phyloP scores from a whole-genome alignment of 176 grass and related monocot genomes.

The Guadua angustifolia region DNA sequence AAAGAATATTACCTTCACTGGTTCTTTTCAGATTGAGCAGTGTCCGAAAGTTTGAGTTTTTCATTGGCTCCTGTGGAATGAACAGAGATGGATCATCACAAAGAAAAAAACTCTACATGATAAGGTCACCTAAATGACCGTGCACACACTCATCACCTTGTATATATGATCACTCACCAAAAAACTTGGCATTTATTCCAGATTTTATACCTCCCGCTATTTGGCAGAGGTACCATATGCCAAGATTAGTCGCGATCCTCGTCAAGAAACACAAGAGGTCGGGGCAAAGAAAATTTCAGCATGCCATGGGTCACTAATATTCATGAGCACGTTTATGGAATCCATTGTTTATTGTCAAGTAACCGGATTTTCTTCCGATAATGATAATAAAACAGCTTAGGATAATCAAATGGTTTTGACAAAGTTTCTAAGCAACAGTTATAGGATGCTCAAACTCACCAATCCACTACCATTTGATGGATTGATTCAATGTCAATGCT shows the following conservation, averaged over 20 bases:
- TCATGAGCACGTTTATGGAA: conserved; percentile 9
- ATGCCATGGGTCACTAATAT: not conserved
- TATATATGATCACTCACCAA: conserved; percentile 50
- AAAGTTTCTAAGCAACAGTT: no score
- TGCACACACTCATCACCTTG: not conserved
- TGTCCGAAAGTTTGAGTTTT: conserved; percentile 64
- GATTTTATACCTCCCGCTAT: conserved; percentile 84
- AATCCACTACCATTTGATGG: no score
- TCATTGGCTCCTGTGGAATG: no score
- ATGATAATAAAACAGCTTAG: conserved; percentile 35
- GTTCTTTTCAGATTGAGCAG: conserved; percentile 59
- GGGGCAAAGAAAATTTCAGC: conserved; percentile 19
- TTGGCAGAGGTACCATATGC: conserved; percentile 92
- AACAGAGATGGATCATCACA: no score
- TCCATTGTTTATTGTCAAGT: conserved; percentile 87
- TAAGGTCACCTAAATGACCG: not conserved
- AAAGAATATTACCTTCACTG: conserved; percentile 53
- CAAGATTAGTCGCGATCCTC: conserved; percentile 86
- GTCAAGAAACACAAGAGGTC: conserved; percentile 39
- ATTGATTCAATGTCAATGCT: no score
- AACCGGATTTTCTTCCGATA: conserved; percentile 84
- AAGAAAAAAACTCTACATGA: no score
- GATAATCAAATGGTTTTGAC: no score
- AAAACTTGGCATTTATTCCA: conserved; percentile 79
- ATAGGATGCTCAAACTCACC: no score